Percentiles rank a stretch among this genome's conserved stretches.
These are phyloP conservation scores for Magnaporthiopsis incrustans DNA, from an alignment of 2,329 filamentous ascomycete genomes.

Conservation along the genomic window DNA sequence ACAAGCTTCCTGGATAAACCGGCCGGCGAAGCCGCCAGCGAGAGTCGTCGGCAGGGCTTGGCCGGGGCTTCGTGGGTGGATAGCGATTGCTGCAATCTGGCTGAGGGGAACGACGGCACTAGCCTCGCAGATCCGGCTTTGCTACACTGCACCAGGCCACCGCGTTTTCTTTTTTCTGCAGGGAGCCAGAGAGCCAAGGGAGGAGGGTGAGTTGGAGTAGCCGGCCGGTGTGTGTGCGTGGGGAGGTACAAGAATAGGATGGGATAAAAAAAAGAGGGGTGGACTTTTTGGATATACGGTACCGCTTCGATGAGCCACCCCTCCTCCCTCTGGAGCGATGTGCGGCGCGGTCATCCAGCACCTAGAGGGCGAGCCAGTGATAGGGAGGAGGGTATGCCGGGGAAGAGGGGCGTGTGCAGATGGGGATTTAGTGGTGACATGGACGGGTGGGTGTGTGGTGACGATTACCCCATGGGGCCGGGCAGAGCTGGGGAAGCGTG, in stretches of 20 bases:
- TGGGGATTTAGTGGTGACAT: background rate
- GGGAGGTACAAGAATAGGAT: no score
- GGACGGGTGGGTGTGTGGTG: background rate
- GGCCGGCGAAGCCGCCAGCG: no score
- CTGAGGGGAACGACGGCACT: constrained; percentile 9
- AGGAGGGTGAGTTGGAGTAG: constrained; percentile 8
- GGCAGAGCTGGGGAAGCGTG: background rate
- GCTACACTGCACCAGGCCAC: background rate
- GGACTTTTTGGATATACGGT: no score
- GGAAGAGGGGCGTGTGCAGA: constrained; percentile 2
- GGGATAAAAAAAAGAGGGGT: no score
- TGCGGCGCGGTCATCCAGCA: no score
- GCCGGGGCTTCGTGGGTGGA: no score
- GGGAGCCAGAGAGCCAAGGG: constrained; percentile 1
- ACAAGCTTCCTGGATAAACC: no score
- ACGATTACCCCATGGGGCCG: background rate
- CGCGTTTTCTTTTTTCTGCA: background rate
- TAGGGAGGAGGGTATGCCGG: no score
- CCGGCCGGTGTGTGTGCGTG: background rate
- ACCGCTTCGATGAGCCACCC: no score
- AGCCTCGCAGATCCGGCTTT: constrained; percentile 10
- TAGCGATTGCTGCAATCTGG: constrained; percentile 4
- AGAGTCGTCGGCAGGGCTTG: no score
- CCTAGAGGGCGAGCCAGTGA: no score
- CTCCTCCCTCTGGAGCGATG: no score